Conservation (phyloP, 805 yeast species). For the Candida endomychidarum region DNA sequence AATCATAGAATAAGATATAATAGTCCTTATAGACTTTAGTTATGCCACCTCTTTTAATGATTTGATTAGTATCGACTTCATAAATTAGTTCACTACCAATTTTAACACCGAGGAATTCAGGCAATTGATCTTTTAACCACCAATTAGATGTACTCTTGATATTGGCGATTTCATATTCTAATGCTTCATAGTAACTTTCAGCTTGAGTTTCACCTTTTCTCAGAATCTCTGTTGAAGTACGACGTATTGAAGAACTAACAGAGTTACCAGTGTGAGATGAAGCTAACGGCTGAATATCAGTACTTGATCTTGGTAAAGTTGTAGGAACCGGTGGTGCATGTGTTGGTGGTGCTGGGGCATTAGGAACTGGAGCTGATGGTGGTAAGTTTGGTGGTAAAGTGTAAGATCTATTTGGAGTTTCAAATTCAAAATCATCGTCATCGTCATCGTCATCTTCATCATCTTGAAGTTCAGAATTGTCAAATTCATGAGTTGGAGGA, state of each 20-base stretch:
- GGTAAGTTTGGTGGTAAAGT: constrained; percentile 13
- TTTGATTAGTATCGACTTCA: constrained; percentile 62
- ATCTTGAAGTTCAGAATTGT: no score
- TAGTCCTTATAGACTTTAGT: constrained; percentile 55
- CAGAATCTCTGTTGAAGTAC: constrained; percentile 17
- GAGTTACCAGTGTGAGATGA: constrained; percentile 7
- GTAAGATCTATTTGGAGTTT: constrained; percentile 14
- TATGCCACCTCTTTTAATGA: constrained; percentile 59
- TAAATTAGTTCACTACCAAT: constrained; percentile 51
- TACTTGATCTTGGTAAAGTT: constrained; percentile 4
- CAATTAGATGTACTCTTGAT: constrained; percentile 40
- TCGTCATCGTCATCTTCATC: constrained; percentile 5
- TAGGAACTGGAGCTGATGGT: constrained; percentile 5
- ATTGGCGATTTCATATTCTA: constrained; percentile 32
- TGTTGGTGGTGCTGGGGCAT: constrained; percentile 5
- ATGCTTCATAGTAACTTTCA: constrained; percentile 20
- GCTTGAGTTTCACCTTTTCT: constrained; percentile 29
- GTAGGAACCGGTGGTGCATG: constrained; percentile 9
- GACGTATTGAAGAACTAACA: constrained; percentile 6
- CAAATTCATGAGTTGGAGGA: no score
- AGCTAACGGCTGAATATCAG: constrained; percentile 8
- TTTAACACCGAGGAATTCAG: constrained; percentile 46
- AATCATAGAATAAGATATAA: constrained; percentile 70
- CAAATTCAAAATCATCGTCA: constrained; percentile 17
- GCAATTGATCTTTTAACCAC: constrained; percentile 67